Conservation (phyloP, 192 early-diverging fungal species). For the Coemansia sp. region DNA sequence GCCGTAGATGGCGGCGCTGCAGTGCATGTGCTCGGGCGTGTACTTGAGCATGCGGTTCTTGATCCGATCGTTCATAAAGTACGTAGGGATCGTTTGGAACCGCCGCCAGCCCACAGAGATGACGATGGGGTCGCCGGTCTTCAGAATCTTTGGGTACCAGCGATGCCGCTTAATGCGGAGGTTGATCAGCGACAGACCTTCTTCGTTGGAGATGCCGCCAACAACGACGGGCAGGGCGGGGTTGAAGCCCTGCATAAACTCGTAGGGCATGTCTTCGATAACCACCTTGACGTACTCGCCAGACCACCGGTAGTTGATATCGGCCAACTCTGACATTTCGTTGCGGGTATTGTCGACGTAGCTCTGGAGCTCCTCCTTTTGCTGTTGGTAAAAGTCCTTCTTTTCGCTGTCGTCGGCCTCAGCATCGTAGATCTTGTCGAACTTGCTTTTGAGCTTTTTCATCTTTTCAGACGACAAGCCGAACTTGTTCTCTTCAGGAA, state of each 20-base stretch:
- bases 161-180: conserved; percentile 97
- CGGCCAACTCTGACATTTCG: conserved; percentile 86
- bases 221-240: conserved; percentile 89
- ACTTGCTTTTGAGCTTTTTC: conserved; percentile 89
- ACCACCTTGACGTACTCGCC: conserved; percentile 94
- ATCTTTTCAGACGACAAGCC: conserved; percentile 76
- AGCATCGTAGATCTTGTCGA: conserved; percentile 84
- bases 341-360: conserved; percentile 79
- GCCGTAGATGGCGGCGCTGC: conserved; percentile 91
- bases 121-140: conserved; percentile 97
- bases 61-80: conserved; percentile 87
- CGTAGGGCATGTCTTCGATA: conserved; percentile 86
- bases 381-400: conserved; percentile 81
- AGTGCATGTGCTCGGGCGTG: conserved; percentile 99
- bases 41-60: conserved; percentile 99
- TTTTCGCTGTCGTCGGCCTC: conserved; percentile 72
- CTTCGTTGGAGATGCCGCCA: conserved; percentile 87
- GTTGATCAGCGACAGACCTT: conserved; percentile 93
- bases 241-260: conserved; percentile 93
- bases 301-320: conserved; percentile 91
- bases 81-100: conserved; percentile 96
- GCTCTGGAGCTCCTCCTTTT: conserved; percentile 85
- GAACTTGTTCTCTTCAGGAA: conserved; percentile 58
- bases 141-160: conserved; percentile 94
- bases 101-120: conserved; percentile 98